Evolutionary conservation across 129 eudicot genomes (phyloP), one percentile per base, ranked within the genome.

Genomic region (Chrysanthemum makinoi): DNA sequence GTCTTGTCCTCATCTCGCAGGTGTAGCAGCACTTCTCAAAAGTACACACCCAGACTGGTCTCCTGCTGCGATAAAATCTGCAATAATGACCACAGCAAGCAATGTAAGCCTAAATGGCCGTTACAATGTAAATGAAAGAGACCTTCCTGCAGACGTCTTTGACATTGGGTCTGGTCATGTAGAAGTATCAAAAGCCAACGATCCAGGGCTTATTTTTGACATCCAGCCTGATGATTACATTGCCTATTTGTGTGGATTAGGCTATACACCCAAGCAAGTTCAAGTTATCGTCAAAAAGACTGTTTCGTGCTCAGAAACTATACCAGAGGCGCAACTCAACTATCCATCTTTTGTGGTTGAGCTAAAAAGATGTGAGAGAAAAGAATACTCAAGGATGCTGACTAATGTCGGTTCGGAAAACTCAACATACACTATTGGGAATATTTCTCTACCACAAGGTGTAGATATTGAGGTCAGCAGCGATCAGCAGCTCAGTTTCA

Each of bases 161-260:
- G 20, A 1, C 22, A 53, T 15, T 6, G 59, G 22, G 0, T 53
- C 22, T 53, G 59, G 59, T 53, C 59, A 53, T n/a, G 22, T 53
- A n/a, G 19, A 53, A 17, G 19, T 10, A 15, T 53, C 59, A 19
- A 16, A 53, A 53, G 59, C 59, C 22, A 53, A 53, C 1, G 16
- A 53, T 53, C 59, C 59, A 1, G 59, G 59, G 59, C 59, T 53
- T 53, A 53, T 53, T 53, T 53, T 53, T 16, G 59, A 53, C 59
- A 53, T 53, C 19, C 18, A 52, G 12, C 57, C 57, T 15, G 43
- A 35, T 35, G 43, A 35, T 6, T 35, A 35, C 43, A 35, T 35
- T 35, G 1, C 43, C 8, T 35, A 35, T 35, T 35, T 35, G 43
- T 35, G 43, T 6, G 8, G 43, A 35, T 35, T 35, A 35, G 9